Conservation (phyloP, 768 basidiomycete genomes). For the Phaffia australis region DNA sequence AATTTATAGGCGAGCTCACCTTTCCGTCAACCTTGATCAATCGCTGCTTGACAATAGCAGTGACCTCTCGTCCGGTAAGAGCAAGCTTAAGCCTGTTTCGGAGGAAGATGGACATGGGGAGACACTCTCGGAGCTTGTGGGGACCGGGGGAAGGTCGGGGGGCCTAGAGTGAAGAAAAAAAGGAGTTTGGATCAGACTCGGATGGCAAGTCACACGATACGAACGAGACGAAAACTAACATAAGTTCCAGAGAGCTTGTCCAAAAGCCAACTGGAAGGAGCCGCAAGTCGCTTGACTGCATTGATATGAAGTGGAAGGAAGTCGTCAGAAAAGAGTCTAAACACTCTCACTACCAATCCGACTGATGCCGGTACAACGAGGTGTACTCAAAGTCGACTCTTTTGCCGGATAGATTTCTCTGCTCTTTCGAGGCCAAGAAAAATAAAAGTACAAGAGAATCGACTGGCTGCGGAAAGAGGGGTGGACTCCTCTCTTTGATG, state of each 20-base stretch:
- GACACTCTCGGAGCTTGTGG: constrained; percentile 96
- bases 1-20: constrained; percentile 25
- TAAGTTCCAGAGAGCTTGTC: constrained; percentile 67
- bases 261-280: constrained; percentile 99
- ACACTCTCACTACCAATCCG: constrained; percentile 5
- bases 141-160: constrained; percentile 96
- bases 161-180: constrained; percentile 44
- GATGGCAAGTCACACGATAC: constrained; percentile 6
- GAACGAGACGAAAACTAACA: constrained; percentile 32
- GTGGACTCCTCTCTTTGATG: constrained; percentile 5
- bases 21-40: constrained; percentile 97
- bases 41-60: constrained; percentile 86
- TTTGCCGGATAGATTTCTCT: no score
- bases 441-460: neutral
- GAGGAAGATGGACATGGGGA: constrained; percentile 93
- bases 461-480: neutral
- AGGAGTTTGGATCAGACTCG: constrained; percentile 33
- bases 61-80: constrained; percentile 89
- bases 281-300: constrained; percentile 76
- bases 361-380: neutral
- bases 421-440: no score
- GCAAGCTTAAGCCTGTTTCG: constrained; percentile 99
- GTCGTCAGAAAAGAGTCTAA: neutral
- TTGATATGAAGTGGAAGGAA: neutral
- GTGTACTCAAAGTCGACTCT: no score